Evolutionary conservation across 176 grass and related monocot species (phyloP), one percentile per base, ranked within the genome.

Genomic region (Elaeis guineensis): DNA sequence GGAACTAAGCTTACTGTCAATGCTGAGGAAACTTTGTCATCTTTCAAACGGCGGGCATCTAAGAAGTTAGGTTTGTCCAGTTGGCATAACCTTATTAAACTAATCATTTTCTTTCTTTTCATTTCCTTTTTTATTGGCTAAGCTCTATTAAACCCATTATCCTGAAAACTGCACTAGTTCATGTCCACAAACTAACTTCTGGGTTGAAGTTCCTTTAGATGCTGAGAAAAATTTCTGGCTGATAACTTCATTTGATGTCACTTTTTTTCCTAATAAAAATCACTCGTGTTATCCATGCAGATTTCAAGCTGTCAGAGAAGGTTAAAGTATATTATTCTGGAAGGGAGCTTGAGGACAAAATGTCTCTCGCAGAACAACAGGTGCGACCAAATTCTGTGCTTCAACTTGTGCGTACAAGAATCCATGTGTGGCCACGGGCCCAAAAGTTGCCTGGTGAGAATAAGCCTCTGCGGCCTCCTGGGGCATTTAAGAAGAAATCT

Each of bases 401-500:
- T 49, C 81, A 97, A 75, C 71, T 91, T 75, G 87, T 97, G 69
- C 84, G 81, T 18, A 85, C 87, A 35, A 83, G 78, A 72, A 72
- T 97, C 66, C 69, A 85, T 77, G 70, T 97, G 49, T 97, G 93
- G 87, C 72, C 93, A 28, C 91, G 83, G 75, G 87, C 93, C 44
- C 86, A 97, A 69, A 91, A 80, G 64, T 83, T 97, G 54, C 93
- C 81, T 70, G 84, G 84, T 51, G 87, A 91, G 71, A 78, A 89
- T 66, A 97, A 79, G 71, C 78, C 93, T 72, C 63, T 87, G 64
- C 78, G 83, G 49, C 77, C 81, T 75, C 78, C 93, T 62, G 86
- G 83, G 22, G 87, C 87, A 70, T 91, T 91, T 78, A 97, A 85
- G 74, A 97, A 89, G 74, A 97, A 88, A 85, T 55, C 79, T 24